Conservation (phyloP, 2,329 filamentous ascomycete species). For the Trichoderma sp. region DNA sequence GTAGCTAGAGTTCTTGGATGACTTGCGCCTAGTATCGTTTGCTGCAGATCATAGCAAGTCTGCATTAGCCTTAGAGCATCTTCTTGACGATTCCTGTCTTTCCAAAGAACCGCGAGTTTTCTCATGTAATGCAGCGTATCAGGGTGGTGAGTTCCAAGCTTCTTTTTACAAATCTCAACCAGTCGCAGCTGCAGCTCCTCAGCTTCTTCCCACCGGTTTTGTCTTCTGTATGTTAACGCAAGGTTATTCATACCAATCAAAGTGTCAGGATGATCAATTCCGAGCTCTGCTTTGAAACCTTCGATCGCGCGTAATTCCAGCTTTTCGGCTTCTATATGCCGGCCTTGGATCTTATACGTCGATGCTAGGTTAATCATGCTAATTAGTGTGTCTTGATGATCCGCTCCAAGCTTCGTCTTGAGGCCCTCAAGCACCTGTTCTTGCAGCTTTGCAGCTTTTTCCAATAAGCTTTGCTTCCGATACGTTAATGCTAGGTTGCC, state of each 20-base stretch:
- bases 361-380: not conserved
- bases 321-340: not conserved
- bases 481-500: not conserved
- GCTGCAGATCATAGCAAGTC: not conserved
- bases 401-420: not conserved
- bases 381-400: not conserved
- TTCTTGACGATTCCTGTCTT: not conserved
- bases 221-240: not conserved
- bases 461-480: not conserved
- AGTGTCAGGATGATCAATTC: not conserved
- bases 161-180: conserved; percentile 33
- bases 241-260: not conserved
- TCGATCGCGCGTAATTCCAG: not conserved
- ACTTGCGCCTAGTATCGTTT: not conserved
- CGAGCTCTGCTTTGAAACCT: not conserved
- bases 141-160: not conserved
- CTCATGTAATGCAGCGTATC: not conserved
- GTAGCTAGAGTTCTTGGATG: not conserved
- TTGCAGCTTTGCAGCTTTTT: not conserved
- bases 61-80: not conserved
- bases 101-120: not conserved
- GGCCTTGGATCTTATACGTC: not conserved
- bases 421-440: not conserved
- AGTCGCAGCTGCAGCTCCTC: conserved; percentile 28
- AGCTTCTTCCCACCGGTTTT: not conserved